A percentile compares a stretch with the other conserved stretches of the same genome.
These are phyloP conservation scores for Psilocybe subaeruginosa DNA, from an alignment of 768 basidiomycete genomes.

Conservation along the genomic window DNA sequence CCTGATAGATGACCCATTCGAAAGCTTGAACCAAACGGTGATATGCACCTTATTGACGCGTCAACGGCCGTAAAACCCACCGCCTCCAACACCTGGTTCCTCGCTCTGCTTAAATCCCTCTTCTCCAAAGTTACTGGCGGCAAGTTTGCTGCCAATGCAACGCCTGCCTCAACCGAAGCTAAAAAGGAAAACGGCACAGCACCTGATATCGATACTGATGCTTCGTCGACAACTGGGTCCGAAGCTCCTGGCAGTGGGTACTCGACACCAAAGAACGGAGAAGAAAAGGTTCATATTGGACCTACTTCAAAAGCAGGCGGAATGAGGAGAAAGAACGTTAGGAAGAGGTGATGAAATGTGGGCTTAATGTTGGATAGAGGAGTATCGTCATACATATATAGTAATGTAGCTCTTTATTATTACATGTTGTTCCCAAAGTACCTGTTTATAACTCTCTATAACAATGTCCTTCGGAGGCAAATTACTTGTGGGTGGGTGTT, in stretches of 20 bases:
- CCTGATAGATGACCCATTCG: neutral
- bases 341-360: slow-evolving; percentile 42
- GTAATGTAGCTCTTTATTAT: neutral
- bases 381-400: neutral
- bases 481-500: neutral
- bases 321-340: slow-evolving; percentile 61
- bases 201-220: slow-evolving; percentile 36
- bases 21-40: slow-evolving; percentile 66
- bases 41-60: slow-evolving; percentile 59
- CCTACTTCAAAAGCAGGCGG: slow-evolving; percentile 61
- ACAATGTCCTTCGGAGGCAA: neutral
- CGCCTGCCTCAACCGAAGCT: slow-evolving; percentile 1
- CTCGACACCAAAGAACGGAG: slow-evolving; percentile 38
- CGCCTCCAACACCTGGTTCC: slow-evolving; percentile 71
- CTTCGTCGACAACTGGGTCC: slow-evolving; percentile 44
- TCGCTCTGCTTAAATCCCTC: slow-evolving; percentile 44
- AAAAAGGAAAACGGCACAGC: slow-evolving; percentile 20
- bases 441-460: neutral
- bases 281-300: slow-evolving; percentile 29
- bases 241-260: slow-evolving; percentile 47
- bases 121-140: slow-evolving; percentile 29
- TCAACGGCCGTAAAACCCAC: slow-evolving; percentile 61
- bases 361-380: neutral
- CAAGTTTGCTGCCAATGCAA: slow-evolving; percentile 20
- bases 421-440: neutral